Evolutionary conservation across 2,329 filamentous ascomycete genomes (phyloP).

Genomic region (Thielaviopsis euricoi): DNA sequence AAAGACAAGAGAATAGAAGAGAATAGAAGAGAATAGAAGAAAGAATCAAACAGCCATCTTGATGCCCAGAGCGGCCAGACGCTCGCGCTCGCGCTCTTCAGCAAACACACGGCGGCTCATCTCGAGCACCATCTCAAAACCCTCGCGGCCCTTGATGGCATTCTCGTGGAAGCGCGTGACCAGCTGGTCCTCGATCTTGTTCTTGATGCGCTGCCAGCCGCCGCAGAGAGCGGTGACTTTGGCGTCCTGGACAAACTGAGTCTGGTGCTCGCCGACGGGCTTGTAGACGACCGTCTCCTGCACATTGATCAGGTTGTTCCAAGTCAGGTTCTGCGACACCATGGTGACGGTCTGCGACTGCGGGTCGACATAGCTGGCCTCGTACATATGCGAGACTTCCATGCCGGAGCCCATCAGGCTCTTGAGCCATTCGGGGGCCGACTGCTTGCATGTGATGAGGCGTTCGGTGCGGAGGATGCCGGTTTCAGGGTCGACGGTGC

Average conservation of each 20-base stretch:
- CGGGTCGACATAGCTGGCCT: conserved; percentile 90
- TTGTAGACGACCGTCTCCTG: conserved; percentile 85
- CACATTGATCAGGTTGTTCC: conserved; percentile 75
- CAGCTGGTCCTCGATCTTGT: conserved; percentile 83
- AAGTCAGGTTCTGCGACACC: conserved; percentile 90
- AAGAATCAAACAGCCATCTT: background rate
- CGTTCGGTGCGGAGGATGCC: conserved; percentile 46
- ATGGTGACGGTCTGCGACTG: conserved; percentile 75
- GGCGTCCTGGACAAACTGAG: conserved; percentile 75
- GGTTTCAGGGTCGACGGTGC: conserved; percentile 38
- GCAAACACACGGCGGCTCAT: conserved; percentile 87
- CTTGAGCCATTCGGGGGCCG: conserved; percentile 63
- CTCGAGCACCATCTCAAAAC: conserved; percentile 85
- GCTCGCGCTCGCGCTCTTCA: conserved; percentile 60
- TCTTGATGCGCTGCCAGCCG: conserved; percentile 94
- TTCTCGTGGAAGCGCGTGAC: conserved; percentile 86
- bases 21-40: conserved; percentile 1
- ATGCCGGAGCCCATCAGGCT: conserved; percentile 56
- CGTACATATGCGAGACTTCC: conserved; percentile 78
- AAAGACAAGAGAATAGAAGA: conserved; percentile 1
- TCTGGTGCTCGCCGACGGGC: conserved; percentile 42
- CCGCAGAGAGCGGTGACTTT: conserved; percentile 88
- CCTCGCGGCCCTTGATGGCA: conserved; percentile 74
- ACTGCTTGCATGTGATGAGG: conserved; percentile 44
- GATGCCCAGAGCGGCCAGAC: background rate